A percentile compares a stretch with the other conserved stretches of the same genome.
These are phyloP conservation scores for Coemansia sp. DNA, from an alignment of 192 early-diverging fungal species.

Conservation along the genomic window DNA sequence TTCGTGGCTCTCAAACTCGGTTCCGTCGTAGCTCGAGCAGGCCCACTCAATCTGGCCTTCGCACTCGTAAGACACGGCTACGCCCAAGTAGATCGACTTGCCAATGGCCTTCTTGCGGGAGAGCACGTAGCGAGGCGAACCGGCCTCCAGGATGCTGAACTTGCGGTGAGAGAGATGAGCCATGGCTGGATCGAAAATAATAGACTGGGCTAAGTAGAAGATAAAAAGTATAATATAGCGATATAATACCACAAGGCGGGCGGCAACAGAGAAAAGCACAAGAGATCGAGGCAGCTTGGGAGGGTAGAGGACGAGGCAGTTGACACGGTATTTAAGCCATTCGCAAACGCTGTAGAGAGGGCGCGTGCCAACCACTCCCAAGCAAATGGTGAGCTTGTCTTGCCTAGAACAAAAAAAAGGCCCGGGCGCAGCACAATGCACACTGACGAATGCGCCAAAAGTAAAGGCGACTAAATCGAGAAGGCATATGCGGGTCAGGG, in stretches of 20 bases:
- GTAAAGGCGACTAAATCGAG: conserved; percentile 12
- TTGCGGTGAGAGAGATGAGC: conserved; percentile 37
- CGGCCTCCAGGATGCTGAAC: conserved; percentile 54
- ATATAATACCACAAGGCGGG: neutral
- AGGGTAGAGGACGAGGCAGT: neutral
- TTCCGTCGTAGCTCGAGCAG: conserved; percentile 73
- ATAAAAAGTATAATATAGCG: neutral
- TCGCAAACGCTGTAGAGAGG: neutral
- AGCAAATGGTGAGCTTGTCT: neutral
- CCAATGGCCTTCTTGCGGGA: conserved; percentile 52
- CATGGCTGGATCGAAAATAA: conserved; percentile 16
- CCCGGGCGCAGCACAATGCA: conserved; percentile 1
- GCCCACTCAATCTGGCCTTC: conserved; percentile 56
- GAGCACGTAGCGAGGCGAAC: conserved; percentile 53
- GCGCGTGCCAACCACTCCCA: neutral
- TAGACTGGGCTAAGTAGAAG: neutral
- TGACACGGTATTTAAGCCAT: conserved; percentile 8
- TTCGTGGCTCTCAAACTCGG: conserved; percentile 63
- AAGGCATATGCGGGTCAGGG: conserved; percentile 2
- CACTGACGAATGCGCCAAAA: neutral
- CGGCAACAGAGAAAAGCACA: conserved; percentile 6
- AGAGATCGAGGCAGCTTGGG: conserved; percentile 1
- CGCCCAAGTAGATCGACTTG: conserved; percentile 54
- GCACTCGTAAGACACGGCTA: conserved; percentile 36
- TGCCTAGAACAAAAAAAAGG: conserved; percentile 3